Percentiles rank a stretch among this genome's conserved stretches.
These are phyloP conservation scores for Bauhinia variegata DNA, from an alignment of 306 rosid genomes.

Conservation along the genomic window DNA sequence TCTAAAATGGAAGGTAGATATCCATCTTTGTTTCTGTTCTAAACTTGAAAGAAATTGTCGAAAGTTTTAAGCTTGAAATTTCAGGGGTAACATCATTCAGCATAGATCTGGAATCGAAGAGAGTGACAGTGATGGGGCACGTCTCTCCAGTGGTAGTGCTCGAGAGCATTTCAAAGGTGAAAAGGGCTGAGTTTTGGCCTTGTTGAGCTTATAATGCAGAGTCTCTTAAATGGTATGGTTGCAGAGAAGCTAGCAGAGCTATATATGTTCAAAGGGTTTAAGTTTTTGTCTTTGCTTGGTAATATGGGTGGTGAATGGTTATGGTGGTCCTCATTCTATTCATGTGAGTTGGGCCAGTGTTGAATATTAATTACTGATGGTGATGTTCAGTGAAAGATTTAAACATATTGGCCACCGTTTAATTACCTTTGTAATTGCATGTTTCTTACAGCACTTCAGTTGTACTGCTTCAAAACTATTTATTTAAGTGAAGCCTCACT, in stretches of 20 bases:
- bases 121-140: conserved; percentile 94
- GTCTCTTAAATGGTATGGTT: conserved; percentile 9
- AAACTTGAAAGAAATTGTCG: background rate
- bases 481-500: too few relatives aligned
- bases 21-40: background rate
- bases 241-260: conserved; percentile 8
- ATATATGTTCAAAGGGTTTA: background rate
- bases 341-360: background rate
- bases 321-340: conserved; percentile 15
- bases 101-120: conserved; percentile 78
- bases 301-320: background rate
- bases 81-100: conserved; percentile 91
- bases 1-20: conserved; percentile 85
- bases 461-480: too few relatives aligned
- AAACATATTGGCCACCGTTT: too few relatives aligned
- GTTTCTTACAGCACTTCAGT: background rate
- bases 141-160: conserved; percentile 71
- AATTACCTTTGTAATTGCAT: background rate
- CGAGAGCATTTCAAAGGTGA: conserved; percentile 88
- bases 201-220: background rate
- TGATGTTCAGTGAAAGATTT: conserved; percentile 14
- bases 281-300: background rate
- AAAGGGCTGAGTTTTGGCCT: conserved; percentile 78
- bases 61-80: background rate
- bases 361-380: background rate